Conservation (phyloP, 257 asterid genomes). For the Ajuga chamaepitys region DNA sequence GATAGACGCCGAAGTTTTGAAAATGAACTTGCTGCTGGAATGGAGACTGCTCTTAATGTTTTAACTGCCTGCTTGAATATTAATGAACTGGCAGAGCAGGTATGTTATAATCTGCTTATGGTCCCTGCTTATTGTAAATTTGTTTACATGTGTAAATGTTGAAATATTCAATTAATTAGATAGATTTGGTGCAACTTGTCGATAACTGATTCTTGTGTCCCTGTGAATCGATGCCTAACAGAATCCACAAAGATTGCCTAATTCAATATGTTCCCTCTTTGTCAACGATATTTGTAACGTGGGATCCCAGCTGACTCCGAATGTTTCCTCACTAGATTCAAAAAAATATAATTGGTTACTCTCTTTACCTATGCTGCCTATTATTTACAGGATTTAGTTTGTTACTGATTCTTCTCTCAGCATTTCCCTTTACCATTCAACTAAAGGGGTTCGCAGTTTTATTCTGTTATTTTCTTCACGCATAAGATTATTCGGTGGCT, state of each 20-base stretch:
- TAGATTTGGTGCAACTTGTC: neutral
- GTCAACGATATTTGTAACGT: neutral
- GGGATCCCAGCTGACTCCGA: neutral
- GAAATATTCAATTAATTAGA: neutral
- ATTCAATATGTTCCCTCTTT: neutral
- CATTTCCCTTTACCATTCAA: neutral
- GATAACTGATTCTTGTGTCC: neutral
- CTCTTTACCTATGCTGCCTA: conserved; percentile 4
- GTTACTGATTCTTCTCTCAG: neutral
- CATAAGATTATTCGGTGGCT: too few species aligned
- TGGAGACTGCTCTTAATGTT: conserved; percentile 69
- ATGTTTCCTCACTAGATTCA: neutral
- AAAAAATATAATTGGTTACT: neutral
- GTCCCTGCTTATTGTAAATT: neutral
- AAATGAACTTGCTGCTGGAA: conserved; percentile 76
- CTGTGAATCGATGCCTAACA: neutral
- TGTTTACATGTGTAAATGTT: neutral
- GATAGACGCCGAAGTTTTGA: conserved; percentile 94
- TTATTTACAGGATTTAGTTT: neutral
- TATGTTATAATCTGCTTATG: conserved; percentile 17
- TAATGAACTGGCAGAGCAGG: conserved; percentile 83
- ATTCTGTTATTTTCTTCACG: neutral
- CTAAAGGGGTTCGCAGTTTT: neutral
- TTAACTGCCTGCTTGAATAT: conserved; percentile 85
- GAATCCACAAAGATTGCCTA: neutral